Evolutionary conservation across 306 rosid genomes (phyloP).

Genomic region (Psophocarpus tetragonolobus): DNA sequence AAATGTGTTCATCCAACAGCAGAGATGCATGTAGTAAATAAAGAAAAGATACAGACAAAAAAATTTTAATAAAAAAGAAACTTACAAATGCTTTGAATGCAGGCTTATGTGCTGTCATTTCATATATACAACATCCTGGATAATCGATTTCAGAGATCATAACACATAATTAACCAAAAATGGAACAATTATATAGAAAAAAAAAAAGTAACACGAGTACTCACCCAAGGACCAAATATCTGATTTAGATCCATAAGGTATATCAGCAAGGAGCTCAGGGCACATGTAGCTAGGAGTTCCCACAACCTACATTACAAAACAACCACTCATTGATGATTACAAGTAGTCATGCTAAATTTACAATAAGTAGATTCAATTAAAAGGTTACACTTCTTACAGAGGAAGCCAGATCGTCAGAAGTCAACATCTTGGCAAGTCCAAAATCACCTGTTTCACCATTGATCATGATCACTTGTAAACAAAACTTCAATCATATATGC

Average conservation of each 20-base stretch:
- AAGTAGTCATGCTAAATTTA: constrained; percentile 19
- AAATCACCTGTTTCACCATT: constrained; percentile 80
- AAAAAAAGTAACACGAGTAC: constrained; percentile 27
- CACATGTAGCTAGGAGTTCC: constrained; percentile 99
- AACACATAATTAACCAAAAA: constrained; percentile 17
- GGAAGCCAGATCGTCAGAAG: constrained; percentile 97
- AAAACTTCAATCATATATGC: constrained; percentile 7
- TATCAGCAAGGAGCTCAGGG: constrained; percentile 99
- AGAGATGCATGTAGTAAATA: constrained; percentile 2
- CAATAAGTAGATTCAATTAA: constrained; percentile 7
- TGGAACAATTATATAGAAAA: constrained; percentile 21
- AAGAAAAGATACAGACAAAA: not conserved
- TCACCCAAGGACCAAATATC: constrained; percentile 99
- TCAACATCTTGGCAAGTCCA: constrained; percentile 95
- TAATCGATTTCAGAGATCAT: constrained; percentile 33
- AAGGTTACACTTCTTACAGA: constrained; percentile 62
- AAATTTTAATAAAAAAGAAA: not conserved
- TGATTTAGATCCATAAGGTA: constrained; percentile 97
- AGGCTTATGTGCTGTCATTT: constrained; percentile 84
- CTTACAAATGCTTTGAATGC: constrained; percentile 99
- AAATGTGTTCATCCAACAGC: not conserved
- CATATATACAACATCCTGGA: constrained; percentile 97
- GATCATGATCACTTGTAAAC: constrained; percentile 43
- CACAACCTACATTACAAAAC: constrained; percentile 66
- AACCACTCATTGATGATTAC: not conserved